Percentiles rank a stretch among this genome's conserved stretches.
Evolutionary conservation across 2,329 filamentous ascomycete species (phyloP).

Genomic region (Zasmidium citrigriseum): DNA sequence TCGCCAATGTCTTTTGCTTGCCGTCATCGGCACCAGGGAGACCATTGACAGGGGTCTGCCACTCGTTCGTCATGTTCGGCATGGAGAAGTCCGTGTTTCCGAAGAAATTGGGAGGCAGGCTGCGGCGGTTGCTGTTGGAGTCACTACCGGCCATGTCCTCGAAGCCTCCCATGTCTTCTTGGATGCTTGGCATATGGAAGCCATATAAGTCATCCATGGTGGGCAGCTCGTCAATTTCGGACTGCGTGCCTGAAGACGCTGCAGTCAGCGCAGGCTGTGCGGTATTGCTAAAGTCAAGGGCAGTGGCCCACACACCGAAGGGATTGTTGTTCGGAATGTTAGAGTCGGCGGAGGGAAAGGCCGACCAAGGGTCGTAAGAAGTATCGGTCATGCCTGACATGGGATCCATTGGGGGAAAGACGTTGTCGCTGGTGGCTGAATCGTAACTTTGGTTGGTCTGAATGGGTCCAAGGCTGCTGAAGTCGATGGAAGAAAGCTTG

Average conservation of each 20-base stretch:
- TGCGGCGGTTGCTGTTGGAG: constrained; percentile 30
- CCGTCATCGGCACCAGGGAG: constrained; percentile 11
- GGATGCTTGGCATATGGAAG: constrained; percentile 34
- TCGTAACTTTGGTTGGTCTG: constrained; percentile 28
- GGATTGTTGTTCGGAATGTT: constrained; percentile 33
- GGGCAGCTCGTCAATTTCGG: constrained; percentile 40
- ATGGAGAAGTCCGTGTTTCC: constrained; percentile 27
- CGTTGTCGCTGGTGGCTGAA: constrained; percentile 25
- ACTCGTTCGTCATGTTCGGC: constrained; percentile 20
- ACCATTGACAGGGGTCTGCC: constrained; percentile 18
- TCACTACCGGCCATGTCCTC: constrained; percentile 11
- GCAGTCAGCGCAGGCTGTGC: constrained; percentile 40
- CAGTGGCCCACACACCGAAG: constrained; percentile 35
- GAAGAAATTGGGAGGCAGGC: constrained; percentile 35
- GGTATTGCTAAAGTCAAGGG: constrained; percentile 23
- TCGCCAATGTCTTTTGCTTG: constrained; percentile 15
- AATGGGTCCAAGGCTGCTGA: constrained; percentile 25
- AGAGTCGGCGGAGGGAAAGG: constrained; percentile 30
- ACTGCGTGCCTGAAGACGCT: constrained; percentile 41
- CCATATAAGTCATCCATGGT: constrained; percentile 34
- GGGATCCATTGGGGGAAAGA: constrained; percentile 26
- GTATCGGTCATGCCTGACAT: constrained; percentile 29
- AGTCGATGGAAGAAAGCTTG: constrained; percentile 27
- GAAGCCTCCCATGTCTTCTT: constrained; percentile 28
- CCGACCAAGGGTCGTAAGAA: constrained; percentile 34